Percentiles rank a stretch among this genome's conserved stretches.
These are phyloP conservation scores for Petunia secreta DNA, from an alignment of 257 asterid species.

Conservation along the genomic window DNA sequence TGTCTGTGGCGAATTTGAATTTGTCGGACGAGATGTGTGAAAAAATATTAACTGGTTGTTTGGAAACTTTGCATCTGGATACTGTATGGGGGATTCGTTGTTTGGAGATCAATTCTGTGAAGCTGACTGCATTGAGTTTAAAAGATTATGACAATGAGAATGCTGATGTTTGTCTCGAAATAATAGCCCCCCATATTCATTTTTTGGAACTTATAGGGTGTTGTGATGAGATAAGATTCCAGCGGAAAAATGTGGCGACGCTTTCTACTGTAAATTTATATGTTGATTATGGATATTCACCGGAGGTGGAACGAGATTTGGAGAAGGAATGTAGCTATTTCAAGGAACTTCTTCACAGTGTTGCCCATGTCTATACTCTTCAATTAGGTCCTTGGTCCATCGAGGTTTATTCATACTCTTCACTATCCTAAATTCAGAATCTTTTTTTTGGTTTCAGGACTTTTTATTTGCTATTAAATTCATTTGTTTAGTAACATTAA, in stretches of 20 bases:
- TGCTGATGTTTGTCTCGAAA: background rate
- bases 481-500: background rate
- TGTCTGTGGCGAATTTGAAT: background rate
- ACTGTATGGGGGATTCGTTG: background rate
- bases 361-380: background rate
- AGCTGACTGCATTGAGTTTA: background rate
- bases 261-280: background rate
- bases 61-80: background rate
- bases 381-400: background rate
- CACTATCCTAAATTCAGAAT: background rate
- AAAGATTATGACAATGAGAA: background rate
- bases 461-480: background rate
- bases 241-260: background rate
- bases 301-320: background rate
- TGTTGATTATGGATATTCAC: background rate
- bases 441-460: background rate
- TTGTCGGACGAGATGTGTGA: background rate
- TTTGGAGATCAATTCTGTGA: background rate
- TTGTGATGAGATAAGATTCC: background rate
- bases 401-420: background rate
- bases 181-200: background rate
- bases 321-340: background rate
- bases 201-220: background rate
- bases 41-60: conserved; percentile 7
- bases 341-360: background rate